Evolutionary conservation across 2,329 filamentous ascomycete genomes (phyloP).

Genomic region (Neofusicoccum cordaticola): DNA sequence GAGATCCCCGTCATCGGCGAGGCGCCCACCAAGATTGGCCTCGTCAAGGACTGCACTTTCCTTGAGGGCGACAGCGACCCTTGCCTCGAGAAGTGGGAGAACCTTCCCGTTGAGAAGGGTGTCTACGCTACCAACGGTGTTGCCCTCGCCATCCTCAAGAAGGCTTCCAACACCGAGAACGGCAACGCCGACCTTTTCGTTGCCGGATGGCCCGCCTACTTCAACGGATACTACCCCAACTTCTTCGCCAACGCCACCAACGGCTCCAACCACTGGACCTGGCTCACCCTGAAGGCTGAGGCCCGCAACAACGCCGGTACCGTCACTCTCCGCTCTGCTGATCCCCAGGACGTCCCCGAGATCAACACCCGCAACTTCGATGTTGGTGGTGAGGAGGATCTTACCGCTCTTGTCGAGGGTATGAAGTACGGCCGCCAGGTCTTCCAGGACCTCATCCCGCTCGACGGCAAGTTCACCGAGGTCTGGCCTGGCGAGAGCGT

Average conservation of each 20-base stretch:
- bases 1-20: constrained; percentile 54
- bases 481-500: constrained; percentile 43
- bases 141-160: constrained; percentile 47
- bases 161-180: constrained; percentile 39
- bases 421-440: constrained; percentile 50
- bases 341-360: constrained; percentile 62
- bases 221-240: constrained; percentile 56
- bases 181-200: constrained; percentile 50
- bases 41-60: constrained; percentile 37
- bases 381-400: constrained; percentile 50
- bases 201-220: constrained; percentile 54
- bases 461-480: constrained; percentile 38
- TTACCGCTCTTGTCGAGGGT: constrained; percentile 55
- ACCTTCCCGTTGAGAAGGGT: constrained; percentile 33
- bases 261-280: constrained; percentile 47
- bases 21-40: constrained; percentile 33
- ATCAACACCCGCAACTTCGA: constrained; percentile 49
- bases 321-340: constrained; percentile 58
- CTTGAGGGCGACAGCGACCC: constrained; percentile 33
- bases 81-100: constrained; percentile 37
- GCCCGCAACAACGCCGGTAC: constrained; percentile 61
- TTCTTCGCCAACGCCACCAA: constrained; percentile 48
- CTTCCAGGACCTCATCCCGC: constrained; percentile 23
- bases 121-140: constrained; percentile 53
- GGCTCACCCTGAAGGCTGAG: constrained; percentile 60